phyloP scores from a whole-genome alignment of 306 rosid species.

The Cucurbita moschata region DNA sequence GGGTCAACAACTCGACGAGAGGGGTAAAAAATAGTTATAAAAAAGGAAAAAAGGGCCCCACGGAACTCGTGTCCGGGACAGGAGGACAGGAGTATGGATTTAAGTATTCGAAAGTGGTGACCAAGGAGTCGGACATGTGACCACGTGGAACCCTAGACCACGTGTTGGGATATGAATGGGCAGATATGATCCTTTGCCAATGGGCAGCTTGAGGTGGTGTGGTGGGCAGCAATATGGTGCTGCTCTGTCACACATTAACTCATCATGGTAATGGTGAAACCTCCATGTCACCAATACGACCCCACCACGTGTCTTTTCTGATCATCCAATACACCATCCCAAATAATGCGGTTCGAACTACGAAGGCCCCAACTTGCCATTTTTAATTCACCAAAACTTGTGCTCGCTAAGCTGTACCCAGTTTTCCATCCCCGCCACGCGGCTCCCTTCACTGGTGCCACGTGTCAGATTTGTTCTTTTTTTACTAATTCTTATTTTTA shows the following conservation, averaged over 20 bases:
- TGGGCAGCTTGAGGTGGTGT: neutral
- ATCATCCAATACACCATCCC: neutral
- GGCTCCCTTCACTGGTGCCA: too few species aligned
- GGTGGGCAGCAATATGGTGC: constrained; percentile 10
- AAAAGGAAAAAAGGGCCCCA: neutral
- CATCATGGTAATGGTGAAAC: constrained; percentile 14
- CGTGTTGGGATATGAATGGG: neutral
- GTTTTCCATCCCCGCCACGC: too few species aligned
- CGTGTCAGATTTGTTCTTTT: too few species aligned
- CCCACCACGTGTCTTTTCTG: constrained; percentile 15
- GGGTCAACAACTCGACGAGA: neutral
- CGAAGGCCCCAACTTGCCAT: neutral
- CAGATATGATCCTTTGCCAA: neutral
- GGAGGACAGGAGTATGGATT: neutral
- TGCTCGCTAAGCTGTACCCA: too few species aligned
- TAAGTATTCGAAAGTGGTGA: neutral
- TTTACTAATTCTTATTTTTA: too few species aligned
- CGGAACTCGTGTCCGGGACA: neutral
- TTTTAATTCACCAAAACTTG: neutral
- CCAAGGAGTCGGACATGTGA: neutral
- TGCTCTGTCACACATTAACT: constrained; percentile 26
- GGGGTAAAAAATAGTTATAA: neutral
- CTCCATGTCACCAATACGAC: constrained; percentile 10
- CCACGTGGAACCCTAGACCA: neutral
- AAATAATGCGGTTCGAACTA: neutral